Evolutionary conservation across 2,329 filamentous ascomycete genomes (phyloP), one percentile per base, ranked within the genome.

Genomic region (Diaporthe sp.): DNA sequence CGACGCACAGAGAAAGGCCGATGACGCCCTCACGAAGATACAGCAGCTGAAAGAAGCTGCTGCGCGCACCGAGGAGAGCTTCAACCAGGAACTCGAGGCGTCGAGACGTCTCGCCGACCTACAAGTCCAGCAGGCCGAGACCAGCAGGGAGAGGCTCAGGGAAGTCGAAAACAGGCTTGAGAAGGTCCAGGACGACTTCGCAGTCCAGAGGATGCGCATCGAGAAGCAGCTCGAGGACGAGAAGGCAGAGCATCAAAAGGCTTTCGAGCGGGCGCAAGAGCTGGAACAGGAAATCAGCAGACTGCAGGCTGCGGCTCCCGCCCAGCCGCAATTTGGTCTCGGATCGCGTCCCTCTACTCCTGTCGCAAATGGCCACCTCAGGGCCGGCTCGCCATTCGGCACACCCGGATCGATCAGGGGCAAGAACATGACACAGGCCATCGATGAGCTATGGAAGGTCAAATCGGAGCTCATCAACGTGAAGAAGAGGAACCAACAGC

Each of bases 1-100:
- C 39, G 94, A 97, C 75, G 89, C 97, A 61, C 94, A 96, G 81
- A 90, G 93, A 81, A 98, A 97, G 85, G 93, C 94, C 1, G 96
- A 98, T 76, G 95, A 98, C 75, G 92, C 94, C 8, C 90, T 98
- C 60, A 87, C 90, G 58, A 95, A 93, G 81, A 92, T 98, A 42
- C 95, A 98, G 81, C 93, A 95, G 82, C 90, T 98, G 46, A 93
- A 97, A 81, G 95, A 98, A 81, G 91, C 94, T 28, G 93, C 94
- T 37, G 93, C 94, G 2, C 91, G 94, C 72, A 92, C 92, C n/a
- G 93, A 98, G 77, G 94, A 98, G 82, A 93, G 93, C 76, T 97
- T 97, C 87, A 92, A 93, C 79, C 92, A 96, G 74, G 96, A 98
- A 82, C 88, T 98, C 10, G 95, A 97, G 78, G 93, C 93, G 77